phyloP scores from a whole-genome alignment of 1,284 basidiomycete genomes.

The Blastosporella zonata region DNA sequence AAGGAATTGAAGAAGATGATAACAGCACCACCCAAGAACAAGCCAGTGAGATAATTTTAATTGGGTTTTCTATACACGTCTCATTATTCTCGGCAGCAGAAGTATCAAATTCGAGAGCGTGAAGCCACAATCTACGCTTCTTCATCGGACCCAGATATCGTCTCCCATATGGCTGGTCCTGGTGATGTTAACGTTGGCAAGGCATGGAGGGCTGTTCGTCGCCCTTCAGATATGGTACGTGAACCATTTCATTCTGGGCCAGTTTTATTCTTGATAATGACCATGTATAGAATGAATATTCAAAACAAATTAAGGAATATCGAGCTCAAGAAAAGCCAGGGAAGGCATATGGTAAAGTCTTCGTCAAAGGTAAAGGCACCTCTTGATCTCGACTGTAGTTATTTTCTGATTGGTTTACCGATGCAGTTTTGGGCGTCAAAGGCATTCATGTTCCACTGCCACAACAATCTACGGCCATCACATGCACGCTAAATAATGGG shows the following conservation, averaged over 20 bases:
- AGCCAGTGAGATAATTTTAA: slow-evolving; percentile 42
- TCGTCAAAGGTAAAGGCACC: slow-evolving; percentile 73
- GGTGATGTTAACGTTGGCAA: slow-evolving; percentile 81
- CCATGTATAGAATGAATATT: slow-evolving; percentile 88
- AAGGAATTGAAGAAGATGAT: slow-evolving; percentile 62
- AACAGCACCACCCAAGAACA: slow-evolving; percentile 36
- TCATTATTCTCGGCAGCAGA: slow-evolving; percentile 31
- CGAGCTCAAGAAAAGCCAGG: slow-evolving; percentile 72
- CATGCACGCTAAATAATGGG: slow-evolving; percentile 94
- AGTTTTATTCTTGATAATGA: not conserved
- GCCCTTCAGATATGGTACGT: slow-evolving; percentile 90
- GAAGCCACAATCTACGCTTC: slow-evolving; percentile 79
- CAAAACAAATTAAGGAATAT: slow-evolving; percentile 82
- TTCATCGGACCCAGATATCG: slow-evolving; percentile 63
- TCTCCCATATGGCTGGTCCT: slow-evolving; percentile 65
- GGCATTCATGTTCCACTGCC: slow-evolving; percentile 75
- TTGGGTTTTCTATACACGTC: slow-evolving; percentile 9
- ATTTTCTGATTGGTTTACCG: slow-evolving; percentile 5
- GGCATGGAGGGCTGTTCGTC: slow-evolving; percentile 85
- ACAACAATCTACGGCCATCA: slow-evolving; percentile 67
- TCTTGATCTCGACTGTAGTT: not conserved
- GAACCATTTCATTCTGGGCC: not conserved
- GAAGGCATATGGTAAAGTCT: slow-evolving; percentile 88
- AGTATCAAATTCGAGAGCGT: slow-evolving; percentile 66
- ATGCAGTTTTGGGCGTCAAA: slow-evolving; percentile 76